Evolutionary conservation across 2,329 filamentous ascomycete species (phyloP), one percentile per base, ranked within the genome.

Genomic region (Tolypocladium paradoxum): DNA sequence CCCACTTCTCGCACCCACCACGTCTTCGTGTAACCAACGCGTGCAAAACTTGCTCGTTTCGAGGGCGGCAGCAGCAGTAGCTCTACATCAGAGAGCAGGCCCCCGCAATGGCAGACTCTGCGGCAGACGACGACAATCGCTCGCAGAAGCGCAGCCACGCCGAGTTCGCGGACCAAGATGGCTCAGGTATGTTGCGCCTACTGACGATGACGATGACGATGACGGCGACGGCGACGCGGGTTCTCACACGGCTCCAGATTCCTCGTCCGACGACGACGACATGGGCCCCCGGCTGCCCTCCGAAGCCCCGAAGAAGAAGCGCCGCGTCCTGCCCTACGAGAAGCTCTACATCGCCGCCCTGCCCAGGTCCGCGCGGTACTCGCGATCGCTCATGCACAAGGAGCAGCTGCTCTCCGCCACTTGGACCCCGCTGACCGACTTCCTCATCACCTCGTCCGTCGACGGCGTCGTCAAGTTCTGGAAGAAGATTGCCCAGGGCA

Each of bases 381-480:
- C 88, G 54, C 95, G 91, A 65, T 97, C 93, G 47, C 77, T 99
- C 64, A 99, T 99, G 95, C 93, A 99, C 78, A 91, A 92, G 73
- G 93, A 99, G 61, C 90, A 96, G 71, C 73, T 99, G 49, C 82
- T 87, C 54, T 97, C 91, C 64, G 82, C 89, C 57, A 95, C 85
- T 14, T 84, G 96, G 68, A 96, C 95, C 1, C 91, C 91, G 1
- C 75, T 86, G 55, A 96, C 92, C 55, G 93, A 97, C 61, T 99
- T 99, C 66, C 76, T 99, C 37, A 93, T 99, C 57, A 99, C 93
- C 1, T 89, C 88, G 56, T 97, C 93, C 0, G 74, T 88, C 45
- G 93, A 99, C 66, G 95, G 95, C n/a, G 87, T 92, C 0, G 92
- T 97, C 61, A 99, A 99, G 70, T 99, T 99, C 69, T 99, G 93